Evolutionary conservation across 257 asterid species (phyloP), one percentile per base, ranked within the genome.

Genomic region (Cinchona pubescens): DNA sequence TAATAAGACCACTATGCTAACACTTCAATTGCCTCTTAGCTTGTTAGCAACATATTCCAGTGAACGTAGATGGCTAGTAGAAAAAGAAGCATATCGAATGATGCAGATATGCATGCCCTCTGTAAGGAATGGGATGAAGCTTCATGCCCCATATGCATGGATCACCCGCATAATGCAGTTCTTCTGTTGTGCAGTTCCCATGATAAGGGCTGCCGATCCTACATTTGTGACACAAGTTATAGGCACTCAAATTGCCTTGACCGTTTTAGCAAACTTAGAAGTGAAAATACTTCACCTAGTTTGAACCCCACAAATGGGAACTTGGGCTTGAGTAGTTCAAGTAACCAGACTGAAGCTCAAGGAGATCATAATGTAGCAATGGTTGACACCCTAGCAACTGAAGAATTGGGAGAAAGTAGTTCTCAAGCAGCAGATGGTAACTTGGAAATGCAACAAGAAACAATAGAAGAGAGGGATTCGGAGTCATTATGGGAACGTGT

Each of bases 121-220:
- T 82, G 87, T 87, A 92, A 89, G 84, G 98, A 94, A 86, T 92
- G 87, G 97, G 99, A 94, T 60, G 99, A 91, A 71, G 97, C 91
- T 64, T 89, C 90, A 65, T 92, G 99, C 79, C 87, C 99, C 74
- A 87, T 94, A 85, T 90, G 96, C 86, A 89, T 94, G 98, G 98
- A 94, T 75, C 94, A 83, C 69, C 90, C 90, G 30, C 90, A 86
- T 83, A 86, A 86, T 80, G 96, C 97, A 59, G 97, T 92, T 75
- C 96, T 92, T 80, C 93, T 94, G 81, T 76, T 92, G 79, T 94
- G 99, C 90, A 87, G 87, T 79, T 92, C 97, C 71, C 87, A 94
- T 74, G 92, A 88, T 60, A 90, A 89, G 79, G 96, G 99, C 56
- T 94, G 99, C 71, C 93, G 87, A 43, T 87, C 97, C 10, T 94